A percentile compares a stretch with the other conserved stretches of the same genome.
phyloP scores from a whole-genome alignment of 495 filamentous ascomycete species.

The Geoglossum glabrum region DNA sequence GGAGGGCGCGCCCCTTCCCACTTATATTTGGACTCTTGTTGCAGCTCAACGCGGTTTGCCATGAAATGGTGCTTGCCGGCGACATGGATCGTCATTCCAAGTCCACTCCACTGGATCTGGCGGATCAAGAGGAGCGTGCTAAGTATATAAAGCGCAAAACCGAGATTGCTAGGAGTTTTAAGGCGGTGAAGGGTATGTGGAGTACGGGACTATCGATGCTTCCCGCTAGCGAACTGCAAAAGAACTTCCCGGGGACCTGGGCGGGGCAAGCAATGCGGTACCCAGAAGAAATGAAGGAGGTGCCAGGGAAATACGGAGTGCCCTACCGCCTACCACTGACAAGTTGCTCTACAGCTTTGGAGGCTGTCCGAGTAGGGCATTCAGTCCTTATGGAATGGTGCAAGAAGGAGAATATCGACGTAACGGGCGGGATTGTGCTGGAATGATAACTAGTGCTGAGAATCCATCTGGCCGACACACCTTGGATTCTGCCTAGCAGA shows the following conservation, averaged over 20 bases:
- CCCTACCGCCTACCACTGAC: slow-evolving; percentile 25
- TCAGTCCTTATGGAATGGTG: slow-evolving; percentile 28
- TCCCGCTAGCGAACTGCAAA: slow-evolving; percentile 22
- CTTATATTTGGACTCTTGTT: slow-evolving; percentile 23
- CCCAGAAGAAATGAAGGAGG: slow-evolving; percentile 6
- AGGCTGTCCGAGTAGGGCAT: slow-evolving; percentile 27
- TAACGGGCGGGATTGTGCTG: slow-evolving; percentile 12
- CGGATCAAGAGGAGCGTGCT: neutral
- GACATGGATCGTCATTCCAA: slow-evolving; percentile 27
- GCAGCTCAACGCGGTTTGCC: slow-evolving; percentile 28
- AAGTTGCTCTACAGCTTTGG: slow-evolving; percentile 22
- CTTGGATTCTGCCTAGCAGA: no score
- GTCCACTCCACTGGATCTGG: neutral
- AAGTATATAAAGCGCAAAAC: slow-evolving; percentile 21
- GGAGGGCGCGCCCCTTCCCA: slow-evolving; percentile 20
- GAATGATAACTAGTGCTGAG: neutral
- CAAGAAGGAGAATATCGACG: slow-evolving; percentile 22
- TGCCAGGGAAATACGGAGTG: slow-evolving; percentile 19
- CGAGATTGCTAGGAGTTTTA: slow-evolving; percentile 22
- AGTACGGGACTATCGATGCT: slow-evolving; percentile 23
- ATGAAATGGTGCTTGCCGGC: slow-evolving; percentile 24
- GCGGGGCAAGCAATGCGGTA: slow-evolving; percentile 17
- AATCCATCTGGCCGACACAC: neutral
- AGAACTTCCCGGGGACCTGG: slow-evolving; percentile 29
- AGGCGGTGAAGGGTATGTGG: slow-evolving; percentile 26